Evolutionary conservation across 2,329 filamentous ascomycete genomes (phyloP), one percentile per base, ranked within the genome.

Genomic region (Curvularia spicifera): DNA sequence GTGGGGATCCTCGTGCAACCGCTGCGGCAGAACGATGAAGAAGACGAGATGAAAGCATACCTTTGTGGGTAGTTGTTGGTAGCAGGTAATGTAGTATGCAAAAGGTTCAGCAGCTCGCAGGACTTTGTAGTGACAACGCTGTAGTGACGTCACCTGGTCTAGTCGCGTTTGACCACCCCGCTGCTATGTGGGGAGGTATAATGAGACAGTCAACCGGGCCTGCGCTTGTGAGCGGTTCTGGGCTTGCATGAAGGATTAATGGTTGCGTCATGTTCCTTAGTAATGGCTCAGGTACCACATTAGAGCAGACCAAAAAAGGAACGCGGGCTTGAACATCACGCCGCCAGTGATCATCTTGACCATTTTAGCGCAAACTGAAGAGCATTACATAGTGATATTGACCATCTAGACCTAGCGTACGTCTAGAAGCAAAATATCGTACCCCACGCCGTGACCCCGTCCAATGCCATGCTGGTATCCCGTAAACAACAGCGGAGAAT

Each of bases 401-500:
- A 40, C 64, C 54, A 51, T 65, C 61, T 66, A 67, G 59, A 60
- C 57, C 56, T 59, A 50, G 56, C 59, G 59, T 54, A 53, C 42
- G 54, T 64, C 59, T 67, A 67, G 60, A 57, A 62, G 56, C 58
- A 53, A 57, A 53, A 56, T 56, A 59, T 56, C 56, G 31, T 59
- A 45, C 46, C 35, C 50, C 51, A 65, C 60, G 63, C 61, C 53
- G 43, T 61, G 57, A 65, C 57, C 59, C 57, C 56, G 53, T 53
- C 53, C 64, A 40, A 68, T 65, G 53, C 59, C 61, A 68, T 65
- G 66, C 61, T 57, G 57, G 56, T 66, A 65, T 58, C 56, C 60
- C 60, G 42, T 62, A 45, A 51, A 69, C 54, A 63, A 37, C 56
- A 56, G 43, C 53, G 31, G 52, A 59, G 62, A 59, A 63, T 39